Base-by-base conservation (phyloP, 139 green algal species). In the Asterochloris erici region DNA sequence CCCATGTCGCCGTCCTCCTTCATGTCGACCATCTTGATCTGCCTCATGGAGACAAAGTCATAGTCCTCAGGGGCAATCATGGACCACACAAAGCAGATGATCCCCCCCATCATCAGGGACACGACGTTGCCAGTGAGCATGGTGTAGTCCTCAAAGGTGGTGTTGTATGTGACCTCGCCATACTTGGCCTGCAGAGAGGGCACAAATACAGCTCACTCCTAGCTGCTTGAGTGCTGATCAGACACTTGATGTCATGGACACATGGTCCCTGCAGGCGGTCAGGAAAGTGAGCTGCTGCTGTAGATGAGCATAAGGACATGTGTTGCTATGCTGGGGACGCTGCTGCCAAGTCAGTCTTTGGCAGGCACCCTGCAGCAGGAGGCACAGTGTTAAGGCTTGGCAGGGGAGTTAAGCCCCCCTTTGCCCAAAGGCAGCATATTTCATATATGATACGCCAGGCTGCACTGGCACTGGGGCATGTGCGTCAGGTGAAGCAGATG, bases 71-170 rank as follows among this genome's bases (percentile, higher is more conserved):
- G 91, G 60, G 82, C 83, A 54, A 87, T 83, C 38, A 91, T 81
- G 9, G 88, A 92, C 28, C 93, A 84, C 28, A 92, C 77, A 62
- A 88, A 73, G 89, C 86, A 92, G 68, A 98, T 84, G 68, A 96
- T 75, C 19, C 85, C 90, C 11, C 87, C 92, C 70, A 91, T 88
- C n/a, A 89, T 76, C 60, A 98, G 93, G 61, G 94, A 89, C 2
- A 92, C 88, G 47, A 98, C 79, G 85, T 98, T 98, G 75, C 94
- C 94, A 15, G 89, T 91, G 66, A 98, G 86, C 94, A 97, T 98
- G 71, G 93, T 89, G 85, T 95, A 97, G 81, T 98, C 90, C 38
- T 82, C 80, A 26, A 90, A 92, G 14, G 91, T 83, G 27, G 85
- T 94, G 77, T 88, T 85, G 10, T 94, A 86, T 54, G 82, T 93